Base-by-base conservation (phyloP, 2,329 filamentous ascomycete genomes). In the Penicillium sp. region DNA sequence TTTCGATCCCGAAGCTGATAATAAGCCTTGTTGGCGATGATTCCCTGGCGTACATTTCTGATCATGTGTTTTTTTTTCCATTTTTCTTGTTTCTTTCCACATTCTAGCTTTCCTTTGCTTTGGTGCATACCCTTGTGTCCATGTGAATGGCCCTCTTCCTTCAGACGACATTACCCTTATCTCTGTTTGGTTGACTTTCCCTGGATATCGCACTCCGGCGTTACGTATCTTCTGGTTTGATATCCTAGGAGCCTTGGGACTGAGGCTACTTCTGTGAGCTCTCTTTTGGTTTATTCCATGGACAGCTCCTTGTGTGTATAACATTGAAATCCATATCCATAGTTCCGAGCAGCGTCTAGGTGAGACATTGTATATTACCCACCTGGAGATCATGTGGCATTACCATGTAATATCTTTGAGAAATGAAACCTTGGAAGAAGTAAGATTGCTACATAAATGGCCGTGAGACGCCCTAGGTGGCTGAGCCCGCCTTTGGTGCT, bases 11-110 rank as follows among this genome's bases (percentile, higher is more conserved):
- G 50, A 62, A 43, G 51, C 54, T 58, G 58, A 59, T 61, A 63
- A 60, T 62, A 58, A 64, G 59, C 55, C 53, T 50, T 63, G 31
- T 62, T 61, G 47, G 57, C 58, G 61, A 61, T 57, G 60, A 66
- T 64, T 63, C 60, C 62, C 62, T 61, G 63, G 64, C 58, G 57
- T 59, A 54, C 54, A 58, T 62, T 56, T 55, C 47, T 57, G 50
- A 55, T 49, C 50, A 57, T 60, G 39, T 65, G 53, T 62, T 29
- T 50, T 51, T 50, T 51, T 43, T 56, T 62, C 50, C 49, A 29
- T 50, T 50, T 37, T 45, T 53, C 53, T 51, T 43, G 42, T 50
- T 35, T 29, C 45, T 31, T 21, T 53, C 45, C 49, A 16, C 27
- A 44, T 44, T 46, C 21, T 45, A 46, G 29, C 50, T 53, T 29